Base-by-base conservation (phyloP, 805 yeast genomes). In the Starmerella stellata region DNA sequence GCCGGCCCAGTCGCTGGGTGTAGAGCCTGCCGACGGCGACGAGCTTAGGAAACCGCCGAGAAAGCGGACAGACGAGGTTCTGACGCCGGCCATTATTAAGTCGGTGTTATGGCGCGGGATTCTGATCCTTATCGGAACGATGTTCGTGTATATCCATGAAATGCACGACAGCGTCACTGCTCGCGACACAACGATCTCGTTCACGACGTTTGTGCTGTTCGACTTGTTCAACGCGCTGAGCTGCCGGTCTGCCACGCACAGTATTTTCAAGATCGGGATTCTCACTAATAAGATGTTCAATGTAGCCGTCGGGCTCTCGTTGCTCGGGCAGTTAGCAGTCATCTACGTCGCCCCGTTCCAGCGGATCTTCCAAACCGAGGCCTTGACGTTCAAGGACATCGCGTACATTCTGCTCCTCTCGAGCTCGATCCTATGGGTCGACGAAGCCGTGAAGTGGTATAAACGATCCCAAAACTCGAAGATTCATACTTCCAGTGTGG, bases 161-260 rank as follows among this genome's bases (percentile, higher is more conserved):
- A 82, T 87, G 93, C 64, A 61, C 44, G 93, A 81, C 50, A 70
- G 74, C 21, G 70, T 69, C 44, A 83, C 95, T 2, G 76, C 87
- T 13, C 77, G 98, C 60, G 98, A 90, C 56, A 90, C 98, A 17
- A 90, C 99, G 1, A 90, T 90, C 98, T 87, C 98, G 0, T 90
- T 90, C 55, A 90, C 96, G 0, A 81, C 96, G 56, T 90, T 90
- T 61, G 98, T 90, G 9, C 65, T 87, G 40, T 90, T 75, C 53
- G 99, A 90, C 59, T 79, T 90, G 92, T 90, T 90, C 64, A 90
- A 85, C 59, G 99, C 99, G 0, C 64, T 90, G 47, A 66, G 93
- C 14, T 87, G 95, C 59, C 80, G 96, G 52, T 93, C 92, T 46
- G 69, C 77, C 42, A 68, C 81, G 34, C 85, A 81, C 55, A 78